Evolutionary conservation across 2,329 filamentous ascomycete species (phyloP).

Genomic region (Penicillium concentricum): DNA sequence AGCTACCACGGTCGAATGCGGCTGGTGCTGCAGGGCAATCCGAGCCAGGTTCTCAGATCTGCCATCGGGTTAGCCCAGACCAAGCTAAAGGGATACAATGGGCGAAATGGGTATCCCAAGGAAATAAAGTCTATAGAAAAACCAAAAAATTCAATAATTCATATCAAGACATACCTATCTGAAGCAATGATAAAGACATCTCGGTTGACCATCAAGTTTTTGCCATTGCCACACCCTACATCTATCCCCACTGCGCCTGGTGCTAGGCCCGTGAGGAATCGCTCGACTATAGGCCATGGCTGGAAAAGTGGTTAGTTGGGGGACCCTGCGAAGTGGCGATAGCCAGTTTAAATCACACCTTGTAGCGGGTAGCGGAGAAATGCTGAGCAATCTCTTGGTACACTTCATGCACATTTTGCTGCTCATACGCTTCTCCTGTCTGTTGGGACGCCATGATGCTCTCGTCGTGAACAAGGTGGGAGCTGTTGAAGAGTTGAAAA

Average conservation of each 20-base stretch:
- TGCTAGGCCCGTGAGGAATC: conserved; percentile 66
- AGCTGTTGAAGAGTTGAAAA: conserved; percentile 1
- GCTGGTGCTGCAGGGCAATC: conserved; percentile 58
- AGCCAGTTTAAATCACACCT: conserved; percentile 46
- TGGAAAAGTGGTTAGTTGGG: conserved; percentile 30
- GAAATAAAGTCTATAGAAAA: conserved; percentile 22
- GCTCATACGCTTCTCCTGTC: conserved; percentile 62
- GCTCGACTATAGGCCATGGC: conserved; percentile 89
- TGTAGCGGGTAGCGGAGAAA: conserved; percentile 58
- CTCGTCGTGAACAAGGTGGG: conserved; percentile 2
- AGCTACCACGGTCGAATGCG: conserved; percentile 71
- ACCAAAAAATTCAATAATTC: conserved; percentile 26
- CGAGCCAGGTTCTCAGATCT: conserved; percentile 59
- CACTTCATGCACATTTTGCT: conserved; percentile 82
- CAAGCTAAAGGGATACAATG: conserved; percentile 16
- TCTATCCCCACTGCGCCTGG: conserved; percentile 80
- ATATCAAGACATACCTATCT: conserved; percentile 63
- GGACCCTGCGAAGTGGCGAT: neutral
- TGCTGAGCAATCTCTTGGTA: conserved; percentile 63
- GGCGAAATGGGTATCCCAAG: conserved; percentile 7
- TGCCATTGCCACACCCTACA: conserved; percentile 94
- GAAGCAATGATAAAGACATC: conserved; percentile 78
- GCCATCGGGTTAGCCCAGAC: conserved; percentile 8
- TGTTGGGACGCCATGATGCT: conserved; percentile 13
- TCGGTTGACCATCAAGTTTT: conserved; percentile 81